These are phyloP conservation scores for Xylaria castorea DNA, from an alignment of 495 filamentous ascomycete genomes.

Conservation along the genomic window DNA sequence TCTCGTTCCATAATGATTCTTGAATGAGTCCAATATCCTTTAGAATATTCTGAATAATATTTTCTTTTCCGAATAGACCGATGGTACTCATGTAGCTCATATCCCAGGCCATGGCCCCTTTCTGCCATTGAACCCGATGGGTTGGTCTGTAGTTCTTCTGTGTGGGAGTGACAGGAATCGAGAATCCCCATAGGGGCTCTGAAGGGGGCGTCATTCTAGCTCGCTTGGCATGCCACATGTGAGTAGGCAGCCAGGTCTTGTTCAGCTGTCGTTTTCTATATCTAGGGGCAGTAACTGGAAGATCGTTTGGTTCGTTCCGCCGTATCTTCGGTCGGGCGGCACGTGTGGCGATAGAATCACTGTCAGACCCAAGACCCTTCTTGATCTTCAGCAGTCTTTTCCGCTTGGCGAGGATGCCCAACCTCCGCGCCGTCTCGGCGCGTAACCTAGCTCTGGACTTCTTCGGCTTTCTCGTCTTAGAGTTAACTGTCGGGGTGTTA, in stretches of 20 bases:
- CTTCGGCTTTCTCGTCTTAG: constrained; percentile 72
- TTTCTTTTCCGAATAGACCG: constrained; percentile 70
- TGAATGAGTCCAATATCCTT: constrained; percentile 66
- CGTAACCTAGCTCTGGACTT: constrained; percentile 73
- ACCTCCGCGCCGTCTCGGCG: constrained; percentile 78
- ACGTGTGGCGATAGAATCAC: constrained; percentile 49
- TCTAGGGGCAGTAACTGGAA: constrained; percentile 69
- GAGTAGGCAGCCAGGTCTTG: constrained; percentile 95
- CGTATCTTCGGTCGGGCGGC: constrained; percentile 69
- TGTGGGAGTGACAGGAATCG: constrained; percentile 80
- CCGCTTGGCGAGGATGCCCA: constrained; percentile 68
- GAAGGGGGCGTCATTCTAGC: constrained; percentile 82
- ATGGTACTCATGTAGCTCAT: constrained; percentile 94
- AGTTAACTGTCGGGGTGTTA: constrained; percentile 84
- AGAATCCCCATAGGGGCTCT: constrained; percentile 87
- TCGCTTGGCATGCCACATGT: constrained; percentile 91
- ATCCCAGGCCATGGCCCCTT: constrained; percentile 81
- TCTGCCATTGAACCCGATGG: constrained; percentile 73
- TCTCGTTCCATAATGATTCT: constrained; percentile 63
- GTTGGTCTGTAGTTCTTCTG: constrained; percentile 89
- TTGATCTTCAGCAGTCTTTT: constrained; percentile 62
- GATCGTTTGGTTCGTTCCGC: constrained; percentile 70
- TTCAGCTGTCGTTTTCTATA: constrained; percentile 84
- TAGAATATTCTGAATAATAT: constrained; percentile 69
- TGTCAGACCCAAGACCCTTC: constrained; percentile 37